Evolutionary conservation across 2,329 filamentous ascomycete species (phyloP).

Genomic region (Aureobasidium leucospermi): DNA sequence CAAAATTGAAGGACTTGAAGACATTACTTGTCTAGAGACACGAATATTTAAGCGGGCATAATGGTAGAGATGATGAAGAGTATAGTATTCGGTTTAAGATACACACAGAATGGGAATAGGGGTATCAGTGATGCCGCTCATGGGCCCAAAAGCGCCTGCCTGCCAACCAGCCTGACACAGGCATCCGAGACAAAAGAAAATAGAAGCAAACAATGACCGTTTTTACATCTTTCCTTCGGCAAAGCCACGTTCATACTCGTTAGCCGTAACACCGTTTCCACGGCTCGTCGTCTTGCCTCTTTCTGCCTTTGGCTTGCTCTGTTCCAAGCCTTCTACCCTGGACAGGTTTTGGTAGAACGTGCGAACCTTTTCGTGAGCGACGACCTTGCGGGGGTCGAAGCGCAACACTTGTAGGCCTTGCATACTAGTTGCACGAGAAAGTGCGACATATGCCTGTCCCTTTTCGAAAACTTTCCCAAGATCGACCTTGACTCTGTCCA

Average conservation of each 20-base stretch:
- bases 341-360: constrained; percentile 79
- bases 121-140: constrained; percentile 12
- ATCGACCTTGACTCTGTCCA: constrained; percentile 91
- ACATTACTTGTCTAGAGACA: background rate
- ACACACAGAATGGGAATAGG: constrained; percentile 10
- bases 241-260: constrained; percentile 24
- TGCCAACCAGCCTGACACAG: constrained; percentile 9
- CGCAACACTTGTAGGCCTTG: constrained; percentile 78
- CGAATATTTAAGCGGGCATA: background rate
- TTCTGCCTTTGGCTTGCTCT: constrained; percentile 24
- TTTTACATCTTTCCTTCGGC: constrained; percentile 4
- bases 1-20: background rate
- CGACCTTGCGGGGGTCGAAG: constrained; percentile 85
- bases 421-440: constrained; percentile 86
- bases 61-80: background rate
- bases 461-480: constrained; percentile 91
- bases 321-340: constrained; percentile 51
- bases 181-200: constrained; percentile 9
- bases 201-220: background rate
- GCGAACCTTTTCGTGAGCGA: constrained; percentile 83
- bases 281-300: constrained; percentile 25
- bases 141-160: constrained; percentile 9
- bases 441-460: constrained; percentile 92
- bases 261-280: constrained; percentile 21
- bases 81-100: background rate